These are phyloP conservation scores for Metarhizium brunneum DNA, from an alignment of 2,329 filamentous ascomycete genomes.

Conservation along the genomic window DNA sequence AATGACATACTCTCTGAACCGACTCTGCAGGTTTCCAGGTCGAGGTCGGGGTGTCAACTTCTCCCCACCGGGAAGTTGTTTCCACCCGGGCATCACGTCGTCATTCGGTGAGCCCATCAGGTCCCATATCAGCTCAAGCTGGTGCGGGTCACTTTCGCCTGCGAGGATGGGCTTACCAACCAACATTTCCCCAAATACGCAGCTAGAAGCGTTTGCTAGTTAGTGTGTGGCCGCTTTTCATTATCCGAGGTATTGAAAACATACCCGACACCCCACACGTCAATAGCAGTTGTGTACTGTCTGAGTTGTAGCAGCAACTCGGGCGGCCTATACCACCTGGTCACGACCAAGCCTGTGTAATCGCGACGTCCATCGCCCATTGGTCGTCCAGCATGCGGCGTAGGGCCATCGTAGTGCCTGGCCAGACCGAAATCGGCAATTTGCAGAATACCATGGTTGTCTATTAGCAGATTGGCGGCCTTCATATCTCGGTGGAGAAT, in stretches of 20 bases:
- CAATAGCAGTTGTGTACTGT: conserved; percentile 92
- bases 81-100: conserved; percentile 89
- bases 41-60: conserved; percentile 54
- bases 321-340: conserved; percentile 91
- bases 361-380: conserved; percentile 80
- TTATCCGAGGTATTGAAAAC: conserved; percentile 14
- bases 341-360: conserved; percentile 95
- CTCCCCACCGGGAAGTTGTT: conserved; percentile 70
- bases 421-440: conserved; percentile 97
- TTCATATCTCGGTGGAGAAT: conserved; percentile 99
- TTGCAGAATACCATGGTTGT: conserved; percentile 84
- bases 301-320: conserved; percentile 83
- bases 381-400: conserved; percentile 66
- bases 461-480: conserved; percentile 93
- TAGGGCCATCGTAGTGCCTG: conserved; percentile 79
- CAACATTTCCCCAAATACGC: conserved; percentile 97
- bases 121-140: conserved; percentile 89
- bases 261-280: conserved; percentile 96
- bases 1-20: conserved; percentile 60
- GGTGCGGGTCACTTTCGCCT: conserved; percentile 80
- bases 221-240: too few relatives aligned
- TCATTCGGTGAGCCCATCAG: conserved; percentile 85
- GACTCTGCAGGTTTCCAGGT: conserved; percentile 56
- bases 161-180: conserved; percentile 85
- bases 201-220: conserved; percentile 42